A percentile compares a stretch with the other conserved stretches of the same genome.
Evolutionary conservation across 805 yeast species (phyloP).

Genomic region (Saturnispora quitensis): DNA sequence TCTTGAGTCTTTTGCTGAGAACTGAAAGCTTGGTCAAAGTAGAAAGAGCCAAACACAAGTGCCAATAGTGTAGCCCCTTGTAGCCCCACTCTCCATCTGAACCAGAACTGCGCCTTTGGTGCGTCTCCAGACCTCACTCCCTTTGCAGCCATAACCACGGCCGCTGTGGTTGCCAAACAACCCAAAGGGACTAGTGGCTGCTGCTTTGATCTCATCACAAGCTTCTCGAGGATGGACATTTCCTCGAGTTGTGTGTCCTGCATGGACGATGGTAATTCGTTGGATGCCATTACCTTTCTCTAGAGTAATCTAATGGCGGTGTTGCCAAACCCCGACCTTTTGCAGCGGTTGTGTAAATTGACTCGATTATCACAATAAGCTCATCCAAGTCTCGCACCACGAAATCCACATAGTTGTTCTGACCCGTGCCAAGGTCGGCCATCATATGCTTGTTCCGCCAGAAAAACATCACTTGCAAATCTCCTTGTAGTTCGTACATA

Average conservation of each 20-base stretch:
- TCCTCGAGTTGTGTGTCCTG: slow-evolving; percentile 41
- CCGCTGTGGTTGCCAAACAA: slow-evolving; percentile 66
- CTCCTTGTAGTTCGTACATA: slow-evolving; percentile 87
- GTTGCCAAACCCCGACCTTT: slow-evolving; percentile 89
- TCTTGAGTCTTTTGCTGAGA: slow-evolving; percentile 42
- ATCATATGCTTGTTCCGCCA: slow-evolving; percentile 91
- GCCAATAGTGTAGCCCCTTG: slow-evolving; percentile 82
- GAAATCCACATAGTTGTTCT: slow-evolving; percentile 89
- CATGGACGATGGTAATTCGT: slow-evolving; percentile 41
- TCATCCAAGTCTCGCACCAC: slow-evolving; percentile 73
- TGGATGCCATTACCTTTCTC: slow-evolving; percentile 26
- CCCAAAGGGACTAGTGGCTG: slow-evolving; percentile 91
- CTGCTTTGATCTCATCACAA: slow-evolving; percentile 57
- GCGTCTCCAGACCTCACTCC: slow-evolving; percentile 68
- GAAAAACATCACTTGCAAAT: slow-evolving; percentile 89
- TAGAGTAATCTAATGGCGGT: slow-evolving; percentile 60
- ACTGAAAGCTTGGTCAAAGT: slow-evolving; percentile 46
- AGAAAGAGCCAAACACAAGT: slow-evolving; percentile 67
- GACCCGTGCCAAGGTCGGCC: slow-evolving; percentile 98
- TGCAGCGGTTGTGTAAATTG: slow-evolving; percentile 81
- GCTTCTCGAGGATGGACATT: slow-evolving; percentile 44
- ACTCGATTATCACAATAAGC: slow-evolving; percentile 82
- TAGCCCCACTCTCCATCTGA: slow-evolving; percentile 80
- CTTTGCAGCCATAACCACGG: slow-evolving; percentile 69
- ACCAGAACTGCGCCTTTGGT: slow-evolving; percentile 72